A percentile compares a stretch with the other conserved stretches of the same genome.
Evolutionary conservation across 495 filamentous ascomycete species (phyloP).

Genomic region (Podospora didyma): DNA sequence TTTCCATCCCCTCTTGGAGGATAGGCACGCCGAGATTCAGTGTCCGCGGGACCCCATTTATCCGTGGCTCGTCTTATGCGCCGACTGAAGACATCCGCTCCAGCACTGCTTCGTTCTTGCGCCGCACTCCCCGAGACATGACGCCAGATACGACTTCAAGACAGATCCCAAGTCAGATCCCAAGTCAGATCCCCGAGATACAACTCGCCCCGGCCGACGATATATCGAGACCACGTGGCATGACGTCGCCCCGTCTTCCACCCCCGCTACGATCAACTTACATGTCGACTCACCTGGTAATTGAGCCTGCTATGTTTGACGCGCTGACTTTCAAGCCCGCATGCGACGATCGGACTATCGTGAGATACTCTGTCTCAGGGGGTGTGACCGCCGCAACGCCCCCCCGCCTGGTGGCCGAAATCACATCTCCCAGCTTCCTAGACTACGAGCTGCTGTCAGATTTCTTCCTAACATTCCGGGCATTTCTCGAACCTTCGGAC

Average conservation of each 20-base stretch:
- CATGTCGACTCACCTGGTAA: conserved; percentile 41
- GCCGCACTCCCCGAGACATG: conserved; percentile 17
- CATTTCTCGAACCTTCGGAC: conserved; percentile 71
- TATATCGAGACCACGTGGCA: conserved; percentile 17
- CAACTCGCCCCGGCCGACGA: conserved; percentile 19
- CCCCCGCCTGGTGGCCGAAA: conserved; percentile 90
- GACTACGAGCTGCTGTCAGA: conserved; percentile 97
- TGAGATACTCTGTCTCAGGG: conserved; percentile 71
- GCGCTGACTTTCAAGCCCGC: conserved; percentile 62
- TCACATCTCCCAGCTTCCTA: conserved; percentile 91
- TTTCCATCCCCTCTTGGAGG: conserved; percentile 82
- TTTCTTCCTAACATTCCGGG: conserved; percentile 94
- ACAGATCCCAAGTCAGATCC: conserved; percentile 26
- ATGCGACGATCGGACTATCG: conserved; percentile 75
- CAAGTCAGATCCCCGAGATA: conserved; percentile 28
- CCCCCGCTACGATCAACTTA: conserved; percentile 35
- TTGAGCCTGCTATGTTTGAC: conserved; percentile 71
- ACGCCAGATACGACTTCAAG: conserved; percentile 21
- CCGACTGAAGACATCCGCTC: conserved; percentile 47
- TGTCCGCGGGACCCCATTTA: conserved; percentile 67
- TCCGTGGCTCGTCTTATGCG: conserved; percentile 70
- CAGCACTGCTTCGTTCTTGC: conserved; percentile 39
- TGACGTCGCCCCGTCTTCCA: conserved; percentile 17
- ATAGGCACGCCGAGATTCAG: conserved; percentile 83
- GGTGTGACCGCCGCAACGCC: conserved; percentile 88